Evolutionary conservation across 169 alveolate species (phyloP).

Genomic region (Babesia caballi): DNA sequence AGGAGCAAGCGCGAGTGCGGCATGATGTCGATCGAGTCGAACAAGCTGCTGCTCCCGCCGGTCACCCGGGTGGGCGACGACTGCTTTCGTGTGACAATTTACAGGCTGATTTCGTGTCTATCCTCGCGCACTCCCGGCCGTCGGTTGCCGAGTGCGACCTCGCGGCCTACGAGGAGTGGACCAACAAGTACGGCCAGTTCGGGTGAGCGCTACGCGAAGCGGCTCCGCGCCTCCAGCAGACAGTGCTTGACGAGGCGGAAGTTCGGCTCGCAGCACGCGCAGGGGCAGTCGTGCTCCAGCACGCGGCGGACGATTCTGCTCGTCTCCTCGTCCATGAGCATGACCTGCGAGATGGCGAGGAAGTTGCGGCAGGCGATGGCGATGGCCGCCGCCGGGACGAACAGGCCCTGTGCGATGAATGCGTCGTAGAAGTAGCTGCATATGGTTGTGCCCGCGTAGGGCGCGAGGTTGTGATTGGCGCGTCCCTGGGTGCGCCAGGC

Average conservation of each 20-base stretch:
- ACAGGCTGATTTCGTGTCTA: slow-evolving; percentile 34
- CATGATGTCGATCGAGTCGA: slow-evolving; percentile 77
- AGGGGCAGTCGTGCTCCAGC: neutral
- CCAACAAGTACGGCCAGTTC: slow-evolving; percentile 70
- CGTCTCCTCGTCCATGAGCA: neutral
- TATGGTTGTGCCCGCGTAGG: slow-evolving; percentile 4
- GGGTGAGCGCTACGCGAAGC: slow-evolving; percentile 13
- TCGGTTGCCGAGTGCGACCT: slow-evolving; percentile 61
- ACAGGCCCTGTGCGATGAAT: slow-evolving; percentile 11
- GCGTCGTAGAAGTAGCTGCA: slow-evolving; percentile 18
- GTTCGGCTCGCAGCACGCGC: neutral
- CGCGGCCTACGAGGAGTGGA: slow-evolving; percentile 73
- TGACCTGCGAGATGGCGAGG: slow-evolving; percentile 18
- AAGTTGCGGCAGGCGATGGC: slow-evolving; percentile 25
- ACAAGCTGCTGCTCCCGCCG: slow-evolving; percentile 77
- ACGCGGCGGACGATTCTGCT: neutral
- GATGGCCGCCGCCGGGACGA: slow-evolving; percentile 43
- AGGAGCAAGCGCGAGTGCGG: slow-evolving; percentile 70
- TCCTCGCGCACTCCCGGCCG: slow-evolving; percentile 26
- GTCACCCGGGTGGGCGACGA: slow-evolving; percentile 50
- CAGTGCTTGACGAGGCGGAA: slow-evolving; percentile 29
- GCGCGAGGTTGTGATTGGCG: neutral
- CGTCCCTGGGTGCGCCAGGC: neutral
- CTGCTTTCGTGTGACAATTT: slow-evolving; percentile 24
- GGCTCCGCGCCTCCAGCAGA: neutral